Evolutionary conservation across 2,329 filamentous ascomycete species (phyloP).

Genomic region (Acrodontium crateriforme): DNA sequence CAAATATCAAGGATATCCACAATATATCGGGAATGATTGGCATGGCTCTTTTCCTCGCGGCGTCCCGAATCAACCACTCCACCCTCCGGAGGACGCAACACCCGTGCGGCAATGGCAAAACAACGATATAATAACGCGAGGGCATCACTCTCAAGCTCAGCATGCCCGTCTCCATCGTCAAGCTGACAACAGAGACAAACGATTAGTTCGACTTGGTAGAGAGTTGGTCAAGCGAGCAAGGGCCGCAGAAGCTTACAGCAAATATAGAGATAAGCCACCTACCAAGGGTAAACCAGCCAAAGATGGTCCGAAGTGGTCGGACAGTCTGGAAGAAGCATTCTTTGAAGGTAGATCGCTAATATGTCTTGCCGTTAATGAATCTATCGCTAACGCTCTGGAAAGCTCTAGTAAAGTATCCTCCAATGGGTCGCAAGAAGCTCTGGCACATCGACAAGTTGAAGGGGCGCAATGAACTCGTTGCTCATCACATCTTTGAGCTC

Average conservation of each 20-base stretch:
- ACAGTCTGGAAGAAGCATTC: slow-evolving; percentile 34
- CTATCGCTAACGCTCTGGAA: slow-evolving; percentile 6
- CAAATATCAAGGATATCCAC: slow-evolving; percentile 19
- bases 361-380: slow-evolving; percentile 1
- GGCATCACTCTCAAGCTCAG: too few relatives aligned
- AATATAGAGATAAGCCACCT: too few relatives aligned
- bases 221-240: too few relatives aligned
- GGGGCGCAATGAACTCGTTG: slow-evolving; percentile 49
- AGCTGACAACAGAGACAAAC: too few relatives aligned
- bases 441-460: slow-evolving; percentile 35
- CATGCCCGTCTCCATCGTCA: too few relatives aligned
- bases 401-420: slow-evolving; percentile 40
- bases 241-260: too few relatives aligned
- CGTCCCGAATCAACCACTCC: too few relatives aligned
- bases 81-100: too few relatives aligned
- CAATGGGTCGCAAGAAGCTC: slow-evolving; percentile 43
- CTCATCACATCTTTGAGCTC: slow-evolving; percentile 41
- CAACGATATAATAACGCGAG: too few relatives aligned
- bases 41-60: too few relatives aligned
- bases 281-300: too few relatives aligned
- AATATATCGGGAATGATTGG: slow-evolving; percentile 16
- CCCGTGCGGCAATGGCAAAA: background rate
- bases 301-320: slow-evolving; percentile 36
- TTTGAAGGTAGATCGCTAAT: slow-evolving; percentile 27
- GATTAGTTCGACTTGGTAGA: too few relatives aligned